A percentile compares a stretch with the other conserved stretches of the same genome.
Conservation (phyloP, 805 yeast species). For the Cyberlindnera bimundalis region DNA sequence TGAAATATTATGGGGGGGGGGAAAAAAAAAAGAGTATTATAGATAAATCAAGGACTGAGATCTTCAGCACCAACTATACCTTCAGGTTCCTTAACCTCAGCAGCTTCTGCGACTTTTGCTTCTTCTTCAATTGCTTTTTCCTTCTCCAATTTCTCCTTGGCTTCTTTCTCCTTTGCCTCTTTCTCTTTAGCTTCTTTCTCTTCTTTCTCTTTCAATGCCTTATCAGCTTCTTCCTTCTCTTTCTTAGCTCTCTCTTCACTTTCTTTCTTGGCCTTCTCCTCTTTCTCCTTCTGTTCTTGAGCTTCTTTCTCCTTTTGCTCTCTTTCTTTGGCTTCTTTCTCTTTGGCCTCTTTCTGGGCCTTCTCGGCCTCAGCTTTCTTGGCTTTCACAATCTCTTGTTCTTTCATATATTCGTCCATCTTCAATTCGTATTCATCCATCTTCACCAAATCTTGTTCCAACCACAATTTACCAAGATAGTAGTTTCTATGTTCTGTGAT, state of each 20-base stretch:
- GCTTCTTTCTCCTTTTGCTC: background rate
- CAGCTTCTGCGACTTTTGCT: background rate
- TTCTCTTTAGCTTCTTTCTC: background rate
- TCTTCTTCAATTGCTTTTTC: slow-evolving; percentile 11
- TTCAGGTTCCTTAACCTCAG: background rate
- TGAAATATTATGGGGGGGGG: no score
- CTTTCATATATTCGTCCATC: slow-evolving; percentile 7
- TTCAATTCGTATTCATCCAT: slow-evolving; percentile 17
- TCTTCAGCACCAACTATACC: no score
- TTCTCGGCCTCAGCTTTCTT: slow-evolving; percentile 4
- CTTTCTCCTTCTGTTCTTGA: background rate
- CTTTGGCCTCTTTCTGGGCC: slow-evolving; percentile 2
- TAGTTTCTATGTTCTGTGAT: slow-evolving; percentile 21
- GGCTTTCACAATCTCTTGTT: slow-evolving; percentile 2
- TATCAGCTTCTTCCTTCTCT: background rate
- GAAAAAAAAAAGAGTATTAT: no score
- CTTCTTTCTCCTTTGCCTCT: background rate
- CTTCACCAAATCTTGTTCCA: slow-evolving; percentile 23
- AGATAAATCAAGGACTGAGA: background rate
- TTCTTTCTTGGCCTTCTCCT: no score
- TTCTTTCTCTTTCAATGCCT: no score
- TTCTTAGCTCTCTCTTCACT: no score
- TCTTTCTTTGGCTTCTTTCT: slow-evolving; percentile 20
- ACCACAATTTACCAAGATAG: slow-evolving; percentile 30
- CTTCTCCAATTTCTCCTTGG: slow-evolving; percentile 21